These are phyloP conservation scores for Nitzschia putrida DNA, from an alignment of 108 stramenopile species.

Conservation along the genomic window DNA sequence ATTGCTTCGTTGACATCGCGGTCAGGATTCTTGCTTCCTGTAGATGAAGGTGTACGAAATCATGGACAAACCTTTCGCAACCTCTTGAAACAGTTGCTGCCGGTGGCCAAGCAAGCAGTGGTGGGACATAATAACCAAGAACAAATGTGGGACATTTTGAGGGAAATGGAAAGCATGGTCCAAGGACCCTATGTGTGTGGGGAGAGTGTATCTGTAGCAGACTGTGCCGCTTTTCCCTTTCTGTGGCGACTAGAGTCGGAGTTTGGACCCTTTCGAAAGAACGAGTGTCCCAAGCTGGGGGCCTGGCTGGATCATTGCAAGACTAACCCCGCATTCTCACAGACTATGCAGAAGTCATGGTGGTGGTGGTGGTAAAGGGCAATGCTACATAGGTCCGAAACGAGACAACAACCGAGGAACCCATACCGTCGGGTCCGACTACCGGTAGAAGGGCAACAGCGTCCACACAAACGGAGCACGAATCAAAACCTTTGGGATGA, in stretches of 20 bases:
- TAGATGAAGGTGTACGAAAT: not conserved
- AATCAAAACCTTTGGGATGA: too few species aligned
- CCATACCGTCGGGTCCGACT: too few species aligned
- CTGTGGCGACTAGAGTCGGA: conserved; percentile 80
- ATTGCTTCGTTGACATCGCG: not conserved
- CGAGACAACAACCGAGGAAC: too few species aligned
- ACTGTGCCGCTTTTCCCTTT: conserved; percentile 85
- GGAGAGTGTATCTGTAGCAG: conserved; percentile 68
- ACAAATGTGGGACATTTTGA: conserved; percentile 51
- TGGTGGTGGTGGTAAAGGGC: conserved; percentile 82
- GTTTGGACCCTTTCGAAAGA: conserved; percentile 48
- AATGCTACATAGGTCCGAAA: not conserved
- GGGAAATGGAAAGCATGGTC: conserved; percentile 49
- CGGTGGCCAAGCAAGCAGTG: conserved; percentile 75
- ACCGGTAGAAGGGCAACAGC: too few species aligned
- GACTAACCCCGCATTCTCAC: conserved; percentile 51
- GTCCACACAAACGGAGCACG: too few species aligned
- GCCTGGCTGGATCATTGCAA: conserved; percentile 63
- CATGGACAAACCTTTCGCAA: conserved; percentile 56
- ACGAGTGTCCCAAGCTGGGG: conserved; percentile 48
- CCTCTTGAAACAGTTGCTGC: conserved; percentile 48
- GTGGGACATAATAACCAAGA: conserved; percentile 48
- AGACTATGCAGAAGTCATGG: conserved; percentile 72
- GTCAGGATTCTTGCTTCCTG: not conserved
- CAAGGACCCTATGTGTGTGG: conserved; percentile 62